Conservation (phyloP, 345 rosid genomes). For the Aquilaria sinensis region DNA sequence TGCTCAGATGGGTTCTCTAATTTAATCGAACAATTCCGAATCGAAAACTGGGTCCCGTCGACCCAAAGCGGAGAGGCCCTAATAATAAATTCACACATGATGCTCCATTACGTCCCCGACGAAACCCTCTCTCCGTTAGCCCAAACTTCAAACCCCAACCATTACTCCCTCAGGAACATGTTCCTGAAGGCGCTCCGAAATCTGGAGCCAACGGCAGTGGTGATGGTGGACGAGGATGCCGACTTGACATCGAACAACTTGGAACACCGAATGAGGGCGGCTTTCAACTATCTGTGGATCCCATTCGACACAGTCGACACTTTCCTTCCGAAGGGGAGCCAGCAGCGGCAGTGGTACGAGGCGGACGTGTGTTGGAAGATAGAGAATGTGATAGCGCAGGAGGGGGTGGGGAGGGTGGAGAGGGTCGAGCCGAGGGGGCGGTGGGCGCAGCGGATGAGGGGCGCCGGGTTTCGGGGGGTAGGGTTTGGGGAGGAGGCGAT, state of each 20-base stretch:
- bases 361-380: conserved; percentile 74
- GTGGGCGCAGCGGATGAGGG: conserved; percentile 78
- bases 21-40: conserved; percentile 51
- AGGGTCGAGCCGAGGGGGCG: conserved; percentile 57
- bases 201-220: conserved; percentile 58
- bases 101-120: conserved; percentile 75
- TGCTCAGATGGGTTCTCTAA: conserved; percentile 62
- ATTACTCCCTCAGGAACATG: conserved; percentile 24
- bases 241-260: conserved; percentile 64
- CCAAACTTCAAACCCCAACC: conserved; percentile 10
- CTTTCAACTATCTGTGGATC: conserved; percentile 86
- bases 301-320: conserved; percentile 79
- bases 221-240: conserved; percentile 78
- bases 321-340: conserved; percentile 60
- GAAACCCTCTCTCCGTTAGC: conserved; percentile 31
- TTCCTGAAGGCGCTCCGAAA: conserved; percentile 58
- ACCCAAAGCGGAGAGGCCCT: conserved; percentile 47
- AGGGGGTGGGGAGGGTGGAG: conserved; percentile 73
- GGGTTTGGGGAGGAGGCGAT: conserved; percentile 49
- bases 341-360: conserved; percentile 81
- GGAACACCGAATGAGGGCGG: conserved; percentile 53
- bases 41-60: conserved; percentile 41
- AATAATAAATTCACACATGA: conserved; percentile 82
- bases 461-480: conserved; percentile 42
- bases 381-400: conserved; percentile 75